A percentile compares a stretch with the other conserved stretches of the same genome.
phyloP scores from a whole-genome alignment of 495 filamentous ascomycete genomes.

The Tuber microsphaerosporum region DNA sequence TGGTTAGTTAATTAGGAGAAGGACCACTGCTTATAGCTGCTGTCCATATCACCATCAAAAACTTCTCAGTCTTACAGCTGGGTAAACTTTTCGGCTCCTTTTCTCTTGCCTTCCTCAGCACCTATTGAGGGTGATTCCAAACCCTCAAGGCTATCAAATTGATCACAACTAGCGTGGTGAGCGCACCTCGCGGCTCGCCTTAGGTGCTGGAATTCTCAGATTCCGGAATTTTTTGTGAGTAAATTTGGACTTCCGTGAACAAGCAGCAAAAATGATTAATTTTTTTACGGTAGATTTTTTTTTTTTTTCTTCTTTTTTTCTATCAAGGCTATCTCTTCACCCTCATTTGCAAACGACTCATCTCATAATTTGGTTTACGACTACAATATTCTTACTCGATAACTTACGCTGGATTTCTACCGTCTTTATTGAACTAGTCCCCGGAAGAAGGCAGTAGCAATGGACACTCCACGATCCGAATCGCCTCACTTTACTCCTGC shows the following conservation, averaged over 20 bases:
- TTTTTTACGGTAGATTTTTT: not conserved
- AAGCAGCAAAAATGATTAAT: not conserved
- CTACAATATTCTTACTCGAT: not conserved
- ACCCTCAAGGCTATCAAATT: constrained; percentile 39
- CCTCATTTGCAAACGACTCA: not conserved
- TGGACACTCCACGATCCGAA: constrained; percentile 58
- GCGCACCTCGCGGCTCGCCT: constrained; percentile 31
- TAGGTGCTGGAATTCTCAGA: constrained; percentile 10
- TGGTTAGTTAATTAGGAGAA: constrained; percentile 26
- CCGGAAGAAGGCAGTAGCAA: constrained; percentile 23
- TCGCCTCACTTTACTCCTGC: constrained; percentile 50
- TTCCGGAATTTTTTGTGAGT: not conserved
- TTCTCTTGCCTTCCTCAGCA: constrained; percentile 36
- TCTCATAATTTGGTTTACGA: not conserved
- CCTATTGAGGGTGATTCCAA: constrained; percentile 46
- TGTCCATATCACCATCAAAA: constrained; percentile 12
- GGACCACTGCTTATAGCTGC: constrained; percentile 7
- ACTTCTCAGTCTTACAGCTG: constrained; percentile 17
- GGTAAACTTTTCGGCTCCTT: constrained; percentile 24
- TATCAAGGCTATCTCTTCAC: not conserved
- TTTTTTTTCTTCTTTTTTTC: not conserved
- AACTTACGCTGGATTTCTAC: not conserved
- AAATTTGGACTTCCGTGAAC: not conserved
- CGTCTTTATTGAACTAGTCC: not conserved
- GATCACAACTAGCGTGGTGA: constrained; percentile 29